Percentiles rank a stretch among this genome's conserved stretches.
phyloP scores from a whole-genome alignment of 768 basidiomycete species.

The Auricularia auricula-judae region DNA sequence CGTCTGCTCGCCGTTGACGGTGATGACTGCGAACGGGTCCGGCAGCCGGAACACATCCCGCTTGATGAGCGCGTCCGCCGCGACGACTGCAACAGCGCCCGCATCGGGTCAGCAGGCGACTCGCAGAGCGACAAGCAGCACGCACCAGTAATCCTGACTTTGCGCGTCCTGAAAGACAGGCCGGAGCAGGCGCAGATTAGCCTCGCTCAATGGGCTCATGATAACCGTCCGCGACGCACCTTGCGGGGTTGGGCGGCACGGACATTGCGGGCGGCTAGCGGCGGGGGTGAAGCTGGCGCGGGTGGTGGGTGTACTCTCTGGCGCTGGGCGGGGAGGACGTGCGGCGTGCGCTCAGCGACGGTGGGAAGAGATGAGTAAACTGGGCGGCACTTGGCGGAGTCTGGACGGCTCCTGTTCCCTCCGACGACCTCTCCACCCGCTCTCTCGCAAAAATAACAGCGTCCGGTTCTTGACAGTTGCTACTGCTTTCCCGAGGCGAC shows the following conservation, averaged over 20 bases:
- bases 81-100: conserved; percentile 56
- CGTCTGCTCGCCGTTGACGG: conserved; percentile 95
- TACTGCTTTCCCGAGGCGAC: too few species aligned
- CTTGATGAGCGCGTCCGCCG: conserved; percentile 87
- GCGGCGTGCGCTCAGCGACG: too few species aligned
- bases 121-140: neutral
- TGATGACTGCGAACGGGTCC: conserved; percentile 97
- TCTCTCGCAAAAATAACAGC: too few species aligned
- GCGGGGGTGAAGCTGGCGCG: neutral
- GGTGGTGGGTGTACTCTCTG: neutral
- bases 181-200: neutral
- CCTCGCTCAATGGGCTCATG: neutral
- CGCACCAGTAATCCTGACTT: conserved; percentile 7
- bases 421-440: too few species aligned
- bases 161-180: neutral
- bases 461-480: too few species aligned
- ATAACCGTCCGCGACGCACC: neutral
- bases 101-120: neutral
- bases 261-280: neutral
- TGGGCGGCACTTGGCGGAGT: too few species aligned
- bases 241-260: neutral
- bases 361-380: too few species aligned
- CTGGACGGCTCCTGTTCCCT: too few species aligned
- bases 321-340: too few species aligned
- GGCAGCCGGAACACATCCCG: conserved; percentile 94